Base-by-base conservation (phyloP, 805 yeast genomes). In the Schwanniomyces polymorphus region DNA sequence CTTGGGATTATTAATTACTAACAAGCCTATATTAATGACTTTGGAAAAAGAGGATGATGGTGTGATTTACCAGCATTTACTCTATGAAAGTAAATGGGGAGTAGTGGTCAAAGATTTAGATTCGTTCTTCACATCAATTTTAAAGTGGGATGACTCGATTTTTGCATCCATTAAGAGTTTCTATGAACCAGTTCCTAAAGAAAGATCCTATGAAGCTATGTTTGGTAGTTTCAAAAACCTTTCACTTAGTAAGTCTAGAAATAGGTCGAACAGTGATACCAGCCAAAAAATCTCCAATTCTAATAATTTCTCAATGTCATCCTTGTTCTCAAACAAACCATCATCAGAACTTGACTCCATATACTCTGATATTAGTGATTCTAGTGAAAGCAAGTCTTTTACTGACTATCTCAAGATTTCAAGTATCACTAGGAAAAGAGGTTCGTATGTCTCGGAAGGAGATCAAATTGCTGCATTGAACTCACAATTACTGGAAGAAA, bases 1-100 rank as follows among this genome's bases (percentile, higher is more conserved):
- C 1, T 52, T 82, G 33, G 81, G 84, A 0, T 65, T 83, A 17
- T 64, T 83, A 37, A 58, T 74, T 18, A 68, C 73, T 17, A 84
- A 84, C 58, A 67, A 74, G 44, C 73, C 74, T 17, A 75, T 72
- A 17, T 63, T 73, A 44, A 68, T 71, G 70, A 56, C 61, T 29
- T 56, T 69, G 27, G 42, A 41, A 6, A 51, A 54, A 25, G 72
- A 68, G 9, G 75, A 72, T 50, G 77, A 70, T 52, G 78, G 72
- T 46, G 74, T 72, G 10, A 61, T 68, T 25, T 73, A 70, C 53
- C 78, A 72, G 55, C 78, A 72, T 46, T 59, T 73, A 46, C 58
- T 73, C 39, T 70, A 72, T 49, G 78, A 71, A 42, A 64, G 72
- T 35, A 70, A 70, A 49, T 73, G 78, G 78, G 77, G 78, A 4